A percentile compares a stretch with the other conserved stretches of the same genome.
phyloP scores from a whole-genome alignment of 2,329 filamentous ascomycete genomes.

The Claviceps monticola region DNA sequence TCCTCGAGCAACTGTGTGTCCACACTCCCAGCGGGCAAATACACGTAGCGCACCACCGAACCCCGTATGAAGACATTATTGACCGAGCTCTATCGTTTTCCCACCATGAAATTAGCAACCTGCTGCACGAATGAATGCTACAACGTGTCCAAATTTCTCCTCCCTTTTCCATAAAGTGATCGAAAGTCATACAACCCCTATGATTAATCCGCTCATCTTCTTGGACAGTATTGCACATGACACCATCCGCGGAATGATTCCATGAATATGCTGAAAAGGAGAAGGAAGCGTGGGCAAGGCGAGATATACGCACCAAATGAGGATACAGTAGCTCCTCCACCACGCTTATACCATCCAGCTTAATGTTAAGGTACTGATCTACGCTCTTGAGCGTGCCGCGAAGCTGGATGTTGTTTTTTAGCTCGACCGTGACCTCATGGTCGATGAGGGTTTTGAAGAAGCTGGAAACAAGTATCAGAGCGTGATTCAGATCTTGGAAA shows the following conservation, averaged over 20 bases:
- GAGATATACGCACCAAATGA: constrained; percentile 54
- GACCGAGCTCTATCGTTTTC: constrained; percentile 47
- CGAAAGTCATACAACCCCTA: too few relatives aligned
- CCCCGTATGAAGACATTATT: constrained; percentile 95
- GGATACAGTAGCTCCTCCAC: constrained; percentile 91
- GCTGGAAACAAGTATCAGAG: constrained; percentile 28
- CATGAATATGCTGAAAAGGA: too few relatives aligned
- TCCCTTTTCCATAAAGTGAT: too few relatives aligned
- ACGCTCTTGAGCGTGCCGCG: constrained; percentile 92
- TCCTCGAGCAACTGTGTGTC: constrained; percentile 82
- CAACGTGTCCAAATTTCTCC: too few relatives aligned
- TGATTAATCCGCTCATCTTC: too few relatives aligned
- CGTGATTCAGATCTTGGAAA: too few relatives aligned
- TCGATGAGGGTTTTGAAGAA: constrained; percentile 99
- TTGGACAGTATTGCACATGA: too few relatives aligned
- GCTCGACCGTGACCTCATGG: constrained; percentile 91
- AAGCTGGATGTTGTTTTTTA: constrained; percentile 98
- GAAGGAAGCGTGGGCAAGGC: background rate
- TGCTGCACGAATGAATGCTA: too few relatives aligned
- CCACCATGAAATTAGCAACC: background rate
- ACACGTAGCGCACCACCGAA: constrained; percentile 84
- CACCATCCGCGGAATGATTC: too few relatives aligned
- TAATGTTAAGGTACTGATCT: constrained; percentile 98
- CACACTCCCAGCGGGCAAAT: constrained; percentile 68
- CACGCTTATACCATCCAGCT: constrained; percentile 88